Conservation (phyloP, 2,329 filamentous ascomycete species). For the Calonectria hongkongensis region DNA sequence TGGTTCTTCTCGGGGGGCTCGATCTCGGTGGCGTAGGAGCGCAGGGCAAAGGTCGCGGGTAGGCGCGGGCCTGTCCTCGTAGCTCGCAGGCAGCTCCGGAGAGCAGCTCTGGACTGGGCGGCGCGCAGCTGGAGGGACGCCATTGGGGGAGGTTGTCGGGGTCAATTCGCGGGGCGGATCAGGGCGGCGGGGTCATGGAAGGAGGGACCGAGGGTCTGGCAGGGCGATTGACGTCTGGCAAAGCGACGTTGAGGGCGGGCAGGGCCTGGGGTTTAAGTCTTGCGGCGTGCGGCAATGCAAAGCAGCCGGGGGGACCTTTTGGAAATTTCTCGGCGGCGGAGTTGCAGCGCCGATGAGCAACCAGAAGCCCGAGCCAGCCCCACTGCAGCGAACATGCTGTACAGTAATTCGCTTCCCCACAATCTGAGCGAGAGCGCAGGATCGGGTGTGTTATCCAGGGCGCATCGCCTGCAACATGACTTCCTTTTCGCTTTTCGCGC, state of each 20-base stretch:
- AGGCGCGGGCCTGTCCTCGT: constrained; percentile 42
- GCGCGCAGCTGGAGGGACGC: constrained; percentile 59
- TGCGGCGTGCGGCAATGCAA: constrained; percentile 48
- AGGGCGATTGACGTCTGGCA: constrained; percentile 30
- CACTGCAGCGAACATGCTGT: constrained; percentile 17
- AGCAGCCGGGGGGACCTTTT: constrained; percentile 10
- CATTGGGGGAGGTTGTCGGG: constrained; percentile 50
- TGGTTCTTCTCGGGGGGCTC: constrained; percentile 59
- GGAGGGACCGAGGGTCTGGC: constrained; percentile 8
- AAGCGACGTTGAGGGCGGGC: constrained; percentile 7
- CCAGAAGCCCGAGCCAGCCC: constrained; percentile 29
- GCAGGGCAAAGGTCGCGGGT: constrained; percentile 44
- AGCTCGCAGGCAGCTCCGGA: constrained; percentile 56
- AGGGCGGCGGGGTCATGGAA: constrained; percentile 24
- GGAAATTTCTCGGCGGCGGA: constrained; percentile 54
- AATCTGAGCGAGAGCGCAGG: not conserved
- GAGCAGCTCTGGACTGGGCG: constrained; percentile 54
- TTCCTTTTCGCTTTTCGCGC: not conserved
- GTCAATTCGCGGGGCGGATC: constrained; percentile 39
- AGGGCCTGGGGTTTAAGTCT: constrained; percentile 45
- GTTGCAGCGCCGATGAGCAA: constrained; percentile 52
- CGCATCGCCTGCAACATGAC: not conserved
- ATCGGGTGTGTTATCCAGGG: not conserved
- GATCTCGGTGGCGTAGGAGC: constrained; percentile 60
- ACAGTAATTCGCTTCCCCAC: constrained; percentile 20